Base-by-base conservation (phyloP, 352 stramenopile species). In the Pythium brachiatum region DNA sequence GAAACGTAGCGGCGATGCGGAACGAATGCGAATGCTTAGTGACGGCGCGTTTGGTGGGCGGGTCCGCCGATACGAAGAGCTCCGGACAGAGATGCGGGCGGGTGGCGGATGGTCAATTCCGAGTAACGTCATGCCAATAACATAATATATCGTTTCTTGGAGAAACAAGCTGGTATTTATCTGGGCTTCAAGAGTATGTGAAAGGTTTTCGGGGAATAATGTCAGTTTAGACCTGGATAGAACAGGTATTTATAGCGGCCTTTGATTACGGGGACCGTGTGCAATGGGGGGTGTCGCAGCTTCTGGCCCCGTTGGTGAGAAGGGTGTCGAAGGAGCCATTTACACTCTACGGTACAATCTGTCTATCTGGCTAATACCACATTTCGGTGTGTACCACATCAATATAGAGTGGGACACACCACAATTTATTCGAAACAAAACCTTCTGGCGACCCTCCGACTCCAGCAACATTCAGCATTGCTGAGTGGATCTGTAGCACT, bases 381-480 rank as follows among this genome's bases (percentile, higher is more conserved):
- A 18, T 7, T 31, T 9, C 13, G 12, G 18, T 51, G 43, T 51
- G 43, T 2, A 16, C 43, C 43, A 51, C 43, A 16, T 31, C 7
- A 25, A 7, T 31, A 6, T 51, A 18, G 23, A 4, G 43, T 51
- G 21, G 7, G 18, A 7, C 43, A 51, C 43, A 31, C 7, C 13
- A 51, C 2, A 31, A 51, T 51, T 20, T 23, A 7, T 29, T 31
- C 23, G 43, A 51, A 51, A 31, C 43, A n/a, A 51, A 51, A 51
- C 20, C 43, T 27, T 11, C 43, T 51, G 43, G 43, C 43, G 43
- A 29, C 43, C 38, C 38, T 46, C 16, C 16, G 38, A 46, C 38
- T 46, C 38, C 16, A 46, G 38, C 38, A n/a, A n/a, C 23, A 51
- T 51, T 51, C 43, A 27, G 43, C 43, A 51, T 51, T 51, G 43